A percentile compares a stretch with the other conserved stretches of the same genome.
phyloP scores from a whole-genome alignment of 768 basidiomycete species.

The Podaxis sp. region DNA sequence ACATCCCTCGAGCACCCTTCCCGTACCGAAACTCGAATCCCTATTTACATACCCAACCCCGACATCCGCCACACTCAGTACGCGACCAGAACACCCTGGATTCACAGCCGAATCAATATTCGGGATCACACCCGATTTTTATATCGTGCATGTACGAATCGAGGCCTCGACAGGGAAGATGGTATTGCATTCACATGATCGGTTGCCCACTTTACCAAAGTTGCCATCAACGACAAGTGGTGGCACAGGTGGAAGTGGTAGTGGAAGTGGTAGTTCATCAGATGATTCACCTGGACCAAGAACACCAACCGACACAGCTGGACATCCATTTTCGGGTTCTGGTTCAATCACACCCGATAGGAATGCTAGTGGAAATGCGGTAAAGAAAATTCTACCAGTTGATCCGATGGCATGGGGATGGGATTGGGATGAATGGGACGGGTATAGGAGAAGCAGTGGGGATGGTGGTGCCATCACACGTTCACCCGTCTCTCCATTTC shows the following conservation, averaged over 20 bases:
- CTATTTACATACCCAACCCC: conserved; percentile 68
- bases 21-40: conserved; percentile 52
- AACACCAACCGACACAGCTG: not conserved
- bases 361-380: not conserved
- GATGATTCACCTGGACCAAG: not conserved
- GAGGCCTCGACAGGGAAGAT: conserved; percentile 36
- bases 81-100: not conserved
- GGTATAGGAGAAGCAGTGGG: not conserved
- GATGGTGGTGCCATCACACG: not conserved
- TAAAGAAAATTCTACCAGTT: conserved; percentile 65
- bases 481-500: not conserved
- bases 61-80: conserved; percentile 15
- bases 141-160: conserved; percentile 55
- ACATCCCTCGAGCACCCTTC: conserved; percentile 36
- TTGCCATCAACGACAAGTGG: conserved; percentile 21
- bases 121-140: conserved; percentile 62
- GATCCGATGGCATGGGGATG: conserved; percentile 87
- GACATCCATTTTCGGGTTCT: not conserved
- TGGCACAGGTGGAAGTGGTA: not conserved
- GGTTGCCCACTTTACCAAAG: conserved; percentile 50
- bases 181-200: conserved; percentile 45
- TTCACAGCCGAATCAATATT: conserved; percentile 53
- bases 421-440: conserved; percentile 13
- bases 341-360: not conserved
- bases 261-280: not conserved